Conservation (phyloP, 1,139 yeast species). For the Candida sp. region DNA sequence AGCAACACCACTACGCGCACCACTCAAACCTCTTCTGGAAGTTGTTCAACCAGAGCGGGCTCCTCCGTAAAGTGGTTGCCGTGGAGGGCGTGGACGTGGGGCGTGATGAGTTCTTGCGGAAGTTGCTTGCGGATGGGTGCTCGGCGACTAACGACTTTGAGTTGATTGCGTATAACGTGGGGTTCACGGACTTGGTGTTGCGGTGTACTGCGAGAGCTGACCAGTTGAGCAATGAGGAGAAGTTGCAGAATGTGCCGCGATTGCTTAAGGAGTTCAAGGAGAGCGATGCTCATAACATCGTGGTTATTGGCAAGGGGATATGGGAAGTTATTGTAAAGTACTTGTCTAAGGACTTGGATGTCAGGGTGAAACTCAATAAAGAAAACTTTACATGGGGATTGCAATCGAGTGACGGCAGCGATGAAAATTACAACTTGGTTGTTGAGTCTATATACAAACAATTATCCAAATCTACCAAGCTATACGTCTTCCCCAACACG, state of each 20-base stretch:
- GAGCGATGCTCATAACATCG: constrained; percentile 46
- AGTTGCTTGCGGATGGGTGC: constrained; percentile 32
- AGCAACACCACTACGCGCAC: constrained; percentile 80
- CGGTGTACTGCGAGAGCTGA: constrained; percentile 67
- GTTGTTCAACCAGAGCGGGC: constrained; percentile 55
- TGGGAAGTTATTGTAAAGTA: constrained; percentile 63
- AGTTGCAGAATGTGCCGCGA: constrained; percentile 57
- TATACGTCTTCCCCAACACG: constrained; percentile 74
- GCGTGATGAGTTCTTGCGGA: constrained; percentile 1
- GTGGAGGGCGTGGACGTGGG: background rate
- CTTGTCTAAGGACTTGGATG: constrained; percentile 5
- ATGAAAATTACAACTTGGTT: constrained; percentile 19
- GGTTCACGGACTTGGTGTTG: constrained; percentile 73
- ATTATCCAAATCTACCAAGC: constrained; percentile 14
- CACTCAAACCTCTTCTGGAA: constrained; percentile 74
- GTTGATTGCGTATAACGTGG: constrained; percentile 52
- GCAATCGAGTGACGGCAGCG: constrained; percentile 12
- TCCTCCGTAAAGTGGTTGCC: constrained; percentile 33
- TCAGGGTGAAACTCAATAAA: constrained; percentile 23
- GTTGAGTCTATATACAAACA: constrained; percentile 19
- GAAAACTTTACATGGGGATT: constrained; percentile 61
- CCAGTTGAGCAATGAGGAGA: constrained; percentile 57
- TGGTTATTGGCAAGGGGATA: constrained; percentile 79
- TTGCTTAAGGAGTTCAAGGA: constrained; percentile 49
- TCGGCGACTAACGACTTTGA: constrained; percentile 53